Evolutionary conservation across 192 early-diverging fungal genomes (phyloP).

Genomic region (Backusella tuberculispora): DNA sequence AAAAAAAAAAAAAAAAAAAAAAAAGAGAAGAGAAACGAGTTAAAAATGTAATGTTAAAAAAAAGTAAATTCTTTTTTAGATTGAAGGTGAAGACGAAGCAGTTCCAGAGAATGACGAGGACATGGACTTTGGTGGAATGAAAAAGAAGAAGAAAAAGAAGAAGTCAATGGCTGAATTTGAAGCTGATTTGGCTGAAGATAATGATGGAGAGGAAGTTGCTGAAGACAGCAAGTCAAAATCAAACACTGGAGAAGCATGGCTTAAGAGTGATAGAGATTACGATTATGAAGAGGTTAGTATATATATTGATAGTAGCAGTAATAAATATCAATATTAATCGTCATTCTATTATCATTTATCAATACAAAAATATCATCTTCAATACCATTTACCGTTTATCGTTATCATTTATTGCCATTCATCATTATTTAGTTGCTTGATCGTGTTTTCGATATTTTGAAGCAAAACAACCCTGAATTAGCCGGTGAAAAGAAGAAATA

Average conservation of each 20-base stretch:
- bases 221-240: slow-evolving; percentile 44
- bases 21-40: not conserved
- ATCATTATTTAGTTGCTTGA: slow-evolving; percentile 65
- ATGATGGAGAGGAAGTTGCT: slow-evolving; percentile 56
- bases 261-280: slow-evolving; percentile 90
- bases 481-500: slow-evolving; percentile 92
- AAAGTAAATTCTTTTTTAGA: slow-evolving; percentile 27
- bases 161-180: slow-evolving; percentile 86
- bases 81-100: slow-evolving; percentile 50
- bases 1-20: not conserved
- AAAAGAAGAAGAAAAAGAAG: slow-evolving; percentile 86
- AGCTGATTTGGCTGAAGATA: slow-evolving; percentile 64
- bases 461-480: slow-evolving; percentile 92
- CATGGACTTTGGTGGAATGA: slow-evolving; percentile 66
- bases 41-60: no score
- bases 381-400: no score
- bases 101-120: slow-evolving; percentile 49
- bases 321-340: not conserved
- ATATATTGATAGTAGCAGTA: not conserved
- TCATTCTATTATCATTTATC: not conserved
- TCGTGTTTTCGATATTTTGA: slow-evolving; percentile 90
- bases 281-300: slow-evolving; percentile 78
- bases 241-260: slow-evolving; percentile 71
- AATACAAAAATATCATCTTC: no score
- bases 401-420: not conserved